Evolutionary conservation across 1,284 basidiomycete species (phyloP).

Genomic region (Boletus sp.): DNA sequence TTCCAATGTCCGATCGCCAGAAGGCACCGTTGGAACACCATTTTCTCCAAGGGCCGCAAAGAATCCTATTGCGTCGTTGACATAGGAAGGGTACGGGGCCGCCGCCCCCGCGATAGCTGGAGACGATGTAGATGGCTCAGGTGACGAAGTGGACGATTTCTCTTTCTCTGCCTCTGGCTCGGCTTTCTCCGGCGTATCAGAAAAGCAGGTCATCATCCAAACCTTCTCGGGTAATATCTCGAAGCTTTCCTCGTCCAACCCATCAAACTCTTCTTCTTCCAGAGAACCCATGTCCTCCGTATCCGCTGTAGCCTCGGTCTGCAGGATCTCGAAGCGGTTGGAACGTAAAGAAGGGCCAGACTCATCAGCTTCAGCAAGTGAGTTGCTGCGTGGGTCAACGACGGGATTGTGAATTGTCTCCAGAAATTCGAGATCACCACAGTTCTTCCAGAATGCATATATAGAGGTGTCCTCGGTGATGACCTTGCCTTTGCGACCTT

Average conservation of each 20-base stretch:
- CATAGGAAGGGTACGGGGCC: conserved; percentile 3
- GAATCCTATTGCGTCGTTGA: conserved; percentile 30
- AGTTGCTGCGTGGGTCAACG: neutral
- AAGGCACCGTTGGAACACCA: conserved; percentile 34
- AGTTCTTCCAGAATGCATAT: conserved; percentile 47
- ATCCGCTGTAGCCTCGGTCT: conserved; percentile 4
- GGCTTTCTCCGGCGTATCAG: neutral
- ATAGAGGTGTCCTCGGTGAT: conserved; percentile 31
- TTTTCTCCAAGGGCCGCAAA: conserved; percentile 34
- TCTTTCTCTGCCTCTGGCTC: conserved; percentile 5
- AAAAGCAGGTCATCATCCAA: conserved; percentile 26
- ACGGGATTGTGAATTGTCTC: conserved; percentile 4
- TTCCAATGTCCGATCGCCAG: conserved; percentile 34
- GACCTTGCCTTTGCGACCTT: conserved; percentile 22
- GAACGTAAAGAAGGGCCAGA: conserved; percentile 3
- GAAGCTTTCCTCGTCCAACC: conserved; percentile 9
- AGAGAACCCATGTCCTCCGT: conserved; percentile 6
- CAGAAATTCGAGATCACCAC: conserved; percentile 42
- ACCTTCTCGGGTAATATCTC: conserved; percentile 26
- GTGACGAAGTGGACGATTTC: neutral
- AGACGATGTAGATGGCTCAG: neutral
- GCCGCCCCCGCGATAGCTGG: neutral
- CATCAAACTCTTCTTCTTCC: conserved; percentile 11
- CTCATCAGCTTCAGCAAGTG: neutral
- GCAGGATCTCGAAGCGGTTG: conserved; percentile 20